A percentile compares a stretch with the other conserved stretches of the same genome.
Conservation (phyloP, 176 grass and related monocot species). For the Carex pumila region DNA sequence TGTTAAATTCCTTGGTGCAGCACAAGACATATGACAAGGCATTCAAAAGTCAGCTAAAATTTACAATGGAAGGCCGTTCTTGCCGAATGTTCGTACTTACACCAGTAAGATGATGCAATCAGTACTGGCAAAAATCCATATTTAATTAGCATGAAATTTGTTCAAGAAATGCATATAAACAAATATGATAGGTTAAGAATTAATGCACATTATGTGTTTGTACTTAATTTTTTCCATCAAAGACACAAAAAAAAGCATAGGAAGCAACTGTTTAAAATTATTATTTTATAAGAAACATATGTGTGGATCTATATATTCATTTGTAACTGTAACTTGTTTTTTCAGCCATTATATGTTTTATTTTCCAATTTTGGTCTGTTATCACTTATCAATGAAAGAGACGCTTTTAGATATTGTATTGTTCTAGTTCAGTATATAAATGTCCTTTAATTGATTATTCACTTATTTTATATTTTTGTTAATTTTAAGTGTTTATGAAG, state of each 20-base stretch:
- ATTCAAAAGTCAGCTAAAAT: conserved; percentile 44
- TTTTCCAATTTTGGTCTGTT: neutral
- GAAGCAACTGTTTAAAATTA: neutral
- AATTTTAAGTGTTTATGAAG: neutral
- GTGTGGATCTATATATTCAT: neutral
- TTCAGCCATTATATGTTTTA: neutral
- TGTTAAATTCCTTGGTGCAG: conserved; percentile 6
- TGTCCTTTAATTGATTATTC: neutral
- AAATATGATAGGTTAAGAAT: neutral
- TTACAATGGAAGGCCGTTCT: conserved; percentile 40
- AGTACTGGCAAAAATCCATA: neutral
- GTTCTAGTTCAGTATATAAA: neutral
- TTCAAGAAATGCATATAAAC: neutral
- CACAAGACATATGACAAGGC: conserved; percentile 33
- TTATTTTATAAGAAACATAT: neutral
- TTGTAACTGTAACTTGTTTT: neutral
- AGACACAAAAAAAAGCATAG: neutral
- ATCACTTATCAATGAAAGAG: neutral
- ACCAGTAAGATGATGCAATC: conserved; percentile 11
- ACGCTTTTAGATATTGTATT: neutral
- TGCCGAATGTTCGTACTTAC: conserved; percentile 67
- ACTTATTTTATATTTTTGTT: neutral
- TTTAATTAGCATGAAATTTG: neutral
- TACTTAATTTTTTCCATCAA: neutral
- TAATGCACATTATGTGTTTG: neutral